These are phyloP conservation scores for Bryoerythrophyllum caledonicum DNA, from an alignment of 225 moss, liverwort and hornwort species.

Conservation along the genomic window DNA sequence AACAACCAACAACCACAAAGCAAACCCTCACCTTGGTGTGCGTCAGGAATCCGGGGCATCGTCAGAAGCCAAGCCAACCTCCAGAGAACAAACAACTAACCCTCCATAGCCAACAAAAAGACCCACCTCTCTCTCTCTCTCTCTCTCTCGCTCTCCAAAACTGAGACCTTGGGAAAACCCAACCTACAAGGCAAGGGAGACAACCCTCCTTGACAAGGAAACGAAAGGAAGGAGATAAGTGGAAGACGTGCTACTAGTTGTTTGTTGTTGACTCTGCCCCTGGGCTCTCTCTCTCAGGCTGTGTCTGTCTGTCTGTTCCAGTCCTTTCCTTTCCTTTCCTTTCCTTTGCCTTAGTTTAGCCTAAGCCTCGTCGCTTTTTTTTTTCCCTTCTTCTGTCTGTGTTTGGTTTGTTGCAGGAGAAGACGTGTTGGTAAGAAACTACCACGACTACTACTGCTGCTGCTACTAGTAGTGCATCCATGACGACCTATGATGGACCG, in stretches of 20 bases:
- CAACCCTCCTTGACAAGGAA: neutral
- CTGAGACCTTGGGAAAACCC: neutral
- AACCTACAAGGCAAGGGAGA: neutral
- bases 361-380: neutral
- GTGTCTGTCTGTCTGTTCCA: neutral
- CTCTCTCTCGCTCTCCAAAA: neutral
- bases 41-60: neutral
- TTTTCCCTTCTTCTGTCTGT: neutral
- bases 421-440: conserved; percentile 13
- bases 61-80: neutral
- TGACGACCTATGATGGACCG: too few relatives aligned
- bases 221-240: neutral
- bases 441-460: neutral
- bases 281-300: neutral
- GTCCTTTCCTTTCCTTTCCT: neutral
- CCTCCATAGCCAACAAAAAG: neutral
- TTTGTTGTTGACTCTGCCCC: conserved; percentile 18
- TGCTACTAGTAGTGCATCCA: too few relatives aligned
- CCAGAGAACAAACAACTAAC: neutral
- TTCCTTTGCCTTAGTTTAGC: neutral
- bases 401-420: neutral
- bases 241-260: neutral
- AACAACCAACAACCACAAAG: too few relatives aligned
- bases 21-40: neutral
- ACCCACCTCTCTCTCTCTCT: neutral